Percentiles rank a stretch among this genome's conserved stretches.
phyloP scores from a whole-genome alignment of 2,329 filamentous ascomycete genomes.

The Beauveria bassiana region DNA sequence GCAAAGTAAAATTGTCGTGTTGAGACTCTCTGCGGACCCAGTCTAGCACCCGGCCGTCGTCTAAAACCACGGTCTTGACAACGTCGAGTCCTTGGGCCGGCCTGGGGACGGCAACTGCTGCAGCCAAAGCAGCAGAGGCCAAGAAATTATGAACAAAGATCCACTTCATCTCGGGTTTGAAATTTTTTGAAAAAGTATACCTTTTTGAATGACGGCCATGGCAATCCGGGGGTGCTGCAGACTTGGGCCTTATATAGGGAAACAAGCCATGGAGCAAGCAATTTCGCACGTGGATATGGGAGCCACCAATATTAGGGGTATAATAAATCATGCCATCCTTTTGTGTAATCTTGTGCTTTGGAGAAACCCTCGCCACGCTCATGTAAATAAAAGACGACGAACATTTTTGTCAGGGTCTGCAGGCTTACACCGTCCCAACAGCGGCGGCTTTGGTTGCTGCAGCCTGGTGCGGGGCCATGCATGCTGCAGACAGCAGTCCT shows the following conservation, averaged over 20 bases:
- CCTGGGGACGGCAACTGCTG: neutral
- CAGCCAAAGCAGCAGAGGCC: neutral
- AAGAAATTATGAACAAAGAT: neutral
- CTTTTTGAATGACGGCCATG: neutral
- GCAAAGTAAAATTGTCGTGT: slow-evolving; percentile 1
- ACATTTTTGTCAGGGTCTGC: neutral
- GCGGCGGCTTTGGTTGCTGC: neutral
- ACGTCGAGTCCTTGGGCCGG: slow-evolving; percentile 5
- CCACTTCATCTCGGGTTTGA: neutral
- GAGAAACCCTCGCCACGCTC: neutral
- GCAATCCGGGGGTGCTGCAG: neutral
- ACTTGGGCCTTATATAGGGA: neutral
- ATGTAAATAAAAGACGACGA: neutral
- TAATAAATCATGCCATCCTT: neutral
- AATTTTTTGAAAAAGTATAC: no score
- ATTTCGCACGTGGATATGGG: neutral
- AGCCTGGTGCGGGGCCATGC: neutral
- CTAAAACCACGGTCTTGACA: slow-evolving; percentile 12
- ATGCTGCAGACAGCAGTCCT: neutral
- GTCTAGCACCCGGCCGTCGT: slow-evolving; percentile 15
- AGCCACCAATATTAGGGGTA: neutral
- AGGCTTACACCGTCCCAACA: neutral
- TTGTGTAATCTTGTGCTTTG: neutral
- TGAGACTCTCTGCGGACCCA: slow-evolving; percentile 16
- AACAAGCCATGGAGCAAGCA: neutral